Evolutionary conservation across 306 rosid species (phyloP), one percentile per base, ranked within the genome.

Genomic region (Inga oerstediana): DNA sequence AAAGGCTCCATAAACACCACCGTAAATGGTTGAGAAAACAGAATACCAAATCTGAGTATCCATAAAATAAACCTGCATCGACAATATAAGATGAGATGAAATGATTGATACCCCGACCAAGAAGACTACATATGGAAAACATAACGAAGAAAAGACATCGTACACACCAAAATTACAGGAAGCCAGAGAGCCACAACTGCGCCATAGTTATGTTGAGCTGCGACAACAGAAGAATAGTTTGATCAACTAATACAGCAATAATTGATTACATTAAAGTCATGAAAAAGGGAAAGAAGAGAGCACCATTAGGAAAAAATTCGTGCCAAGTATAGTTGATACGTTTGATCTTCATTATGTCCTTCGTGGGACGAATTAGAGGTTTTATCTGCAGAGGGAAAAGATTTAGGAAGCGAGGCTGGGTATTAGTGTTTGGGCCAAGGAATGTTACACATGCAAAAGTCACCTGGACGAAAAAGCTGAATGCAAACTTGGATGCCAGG

Each of bases 21-120:
- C 99, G 56, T 81, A 89, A 74, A 96, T 2, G 77, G 99, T 96
- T 49, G 97, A 93, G 88, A 82, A 94, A 81, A 96, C 58, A 37
- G 99, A 46, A 90, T 96, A 96, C 99, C 98, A 96, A 79, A 96
- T 92, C 89, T 96, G 97, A 75, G 97, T 94, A 86, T 96, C 99
- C 99, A 96, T 87, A 83, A 93, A 96, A 85, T 96, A 96, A 77
- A 96, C 91, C 99, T 93, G 90, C 85, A 90, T 61, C 83, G 46
- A 84, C 79, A 73, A 10, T 58, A 71, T 62, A 69, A 86, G 32
- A n/a, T 27, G 39, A 32, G 12, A 64, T 71, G 77, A 82, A 74
- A 84, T 76, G 83, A 77, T 65, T 74, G 83, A 74, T 65, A 56
- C 66, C 75, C 73, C 58, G 79, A 84, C 72, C 22, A 75, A 77